phyloP scores from a whole-genome alignment of 1,284 basidiomycete genomes.

The Kwoniella shivajii region DNA sequence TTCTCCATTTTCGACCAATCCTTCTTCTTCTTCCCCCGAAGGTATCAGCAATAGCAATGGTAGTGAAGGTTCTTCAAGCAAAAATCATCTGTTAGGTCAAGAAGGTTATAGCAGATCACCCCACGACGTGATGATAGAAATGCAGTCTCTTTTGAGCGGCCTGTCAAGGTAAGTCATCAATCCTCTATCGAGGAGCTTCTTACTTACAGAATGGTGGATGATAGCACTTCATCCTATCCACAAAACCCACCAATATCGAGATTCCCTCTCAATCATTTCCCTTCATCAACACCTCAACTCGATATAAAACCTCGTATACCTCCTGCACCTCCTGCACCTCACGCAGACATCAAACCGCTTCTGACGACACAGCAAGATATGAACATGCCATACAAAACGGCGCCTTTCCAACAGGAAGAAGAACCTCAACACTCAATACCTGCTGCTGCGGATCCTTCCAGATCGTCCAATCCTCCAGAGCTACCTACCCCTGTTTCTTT shows the following conservation, averaged over 20 bases:
- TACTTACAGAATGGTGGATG: background rate
- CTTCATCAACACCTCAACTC: slow-evolving; percentile 3
- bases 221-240: background rate
- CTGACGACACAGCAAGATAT: background rate
- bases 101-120: slow-evolving; percentile 5
- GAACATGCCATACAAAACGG: background rate
- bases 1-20: slow-evolving; percentile 38
- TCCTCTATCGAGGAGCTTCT: background rate
- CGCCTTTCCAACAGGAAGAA: background rate
- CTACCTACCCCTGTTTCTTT: background rate
- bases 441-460: slow-evolving; percentile 7
- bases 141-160: slow-evolving; percentile 35
- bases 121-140: slow-evolving; percentile 33
- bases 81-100: slow-evolving; percentile 5
- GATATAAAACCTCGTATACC: slow-evolving; percentile 1
- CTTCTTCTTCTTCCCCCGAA: slow-evolving; percentile 45
- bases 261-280: background rate
- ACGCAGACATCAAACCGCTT: background rate
- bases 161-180: slow-evolving; percentile 26
- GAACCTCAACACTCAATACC: slow-evolving; percentile 6
- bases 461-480: slow-evolving; percentile 5
- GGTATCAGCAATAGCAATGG: slow-evolving; percentile 23
- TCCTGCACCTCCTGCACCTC: background rate
- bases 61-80: slow-evolving; percentile 9
- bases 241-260: background rate